A percentile compares a stretch with the other conserved stretches of the same genome.
Conservation (phyloP, 805 yeast genomes). For the Barnettozyma sucrosica region DNA sequence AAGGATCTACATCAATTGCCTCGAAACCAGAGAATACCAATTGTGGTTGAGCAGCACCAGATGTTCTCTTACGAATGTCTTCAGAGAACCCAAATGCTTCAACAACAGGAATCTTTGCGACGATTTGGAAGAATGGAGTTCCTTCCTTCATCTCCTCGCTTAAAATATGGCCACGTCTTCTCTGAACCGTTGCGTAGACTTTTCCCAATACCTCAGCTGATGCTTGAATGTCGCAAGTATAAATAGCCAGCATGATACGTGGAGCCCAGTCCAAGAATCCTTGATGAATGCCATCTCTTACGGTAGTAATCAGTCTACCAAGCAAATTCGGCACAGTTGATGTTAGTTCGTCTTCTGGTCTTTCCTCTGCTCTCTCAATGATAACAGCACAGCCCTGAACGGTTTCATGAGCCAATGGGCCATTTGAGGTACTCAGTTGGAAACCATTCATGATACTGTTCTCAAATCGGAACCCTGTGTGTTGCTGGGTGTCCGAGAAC, state of each 20-base stretch:
- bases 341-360: conserved; percentile 23
- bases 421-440: conserved; percentile 73
- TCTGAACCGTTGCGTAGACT: conserved; percentile 90
- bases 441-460: conserved; percentile 76
- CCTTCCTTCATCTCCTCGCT: conserved; percentile 98
- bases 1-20: conserved; percentile 85
- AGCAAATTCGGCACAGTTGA: conserved; percentile 40
- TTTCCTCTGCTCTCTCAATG: conserved; percentile 35
- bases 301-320: conserved; percentile 69
- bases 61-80: conserved; percentile 85
- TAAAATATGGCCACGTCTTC: conserved; percentile 75
- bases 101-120: conserved; percentile 82
- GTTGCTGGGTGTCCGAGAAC: conserved; percentile 15
- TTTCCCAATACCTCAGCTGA: conserved; percentile 91
- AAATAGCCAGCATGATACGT: conserved; percentile 86
- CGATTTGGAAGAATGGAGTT: conserved; percentile 88
- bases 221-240: conserved; percentile 92
- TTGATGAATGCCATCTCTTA: conserved; percentile 67
- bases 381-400: conserved; percentile 69
- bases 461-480: conserved; percentile 37
- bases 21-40: conserved; percentile 86
- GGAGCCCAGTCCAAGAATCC: conserved; percentile 81
- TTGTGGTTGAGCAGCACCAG: conserved; percentile 98
- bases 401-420: conserved; percentile 86
- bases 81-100: conserved; percentile 97